Base-by-base conservation (phyloP, 768 basidiomycete genomes). In the Tylopilus vinaceipallidus region DNA sequence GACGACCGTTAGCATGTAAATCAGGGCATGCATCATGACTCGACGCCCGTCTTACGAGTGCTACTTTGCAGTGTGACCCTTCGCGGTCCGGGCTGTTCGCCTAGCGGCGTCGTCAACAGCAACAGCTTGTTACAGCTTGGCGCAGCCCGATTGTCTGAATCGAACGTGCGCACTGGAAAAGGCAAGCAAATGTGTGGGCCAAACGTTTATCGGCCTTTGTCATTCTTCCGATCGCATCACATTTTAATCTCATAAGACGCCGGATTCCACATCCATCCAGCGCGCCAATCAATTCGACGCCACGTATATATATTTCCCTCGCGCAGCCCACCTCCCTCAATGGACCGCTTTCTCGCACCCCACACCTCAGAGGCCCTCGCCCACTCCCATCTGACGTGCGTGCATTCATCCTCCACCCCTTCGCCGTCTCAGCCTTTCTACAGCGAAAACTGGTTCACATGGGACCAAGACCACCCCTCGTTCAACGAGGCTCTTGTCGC, bases 321-420 rank as follows among this genome's bases (percentile, higher is more conserved):
- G 35, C 22, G 20, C 32, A 40, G 19, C 38, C 38, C 36, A 37
- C 24, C 40, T 13, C 42, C 43, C n/a, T 4, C 20, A n/a, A 86
- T 90, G 81, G 84, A 87, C 57, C 80, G 80, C 60, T 84, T 87
- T 67, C 76, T 88, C 45, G 80, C 84, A 8, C 86, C 88, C 20
- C 75, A 86, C 50, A 81, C 85, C 19, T 83, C 82, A 50, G 88
- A 91, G 69, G 87, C 88, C 42, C 62, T 77, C 48, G 88, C 89
- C 20, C 79, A 90, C 69, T 74, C 63, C 54, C 82, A 82, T 54
- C 68, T 89, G 42, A 83, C 76, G 89, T 88, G 69, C 44, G 79
- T 73, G 17, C 38, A 20, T 30, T 26, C 4, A 26, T 39, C 10
- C 5, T 14, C 38, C 16, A 26, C 13, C 38, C 13, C 30, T 26